Percentiles rank a stretch among this genome's conserved stretches.
Evolutionary conservation across 169 alveolate species (phyloP).

Genomic region (Plasmodium yoelii): DNA sequence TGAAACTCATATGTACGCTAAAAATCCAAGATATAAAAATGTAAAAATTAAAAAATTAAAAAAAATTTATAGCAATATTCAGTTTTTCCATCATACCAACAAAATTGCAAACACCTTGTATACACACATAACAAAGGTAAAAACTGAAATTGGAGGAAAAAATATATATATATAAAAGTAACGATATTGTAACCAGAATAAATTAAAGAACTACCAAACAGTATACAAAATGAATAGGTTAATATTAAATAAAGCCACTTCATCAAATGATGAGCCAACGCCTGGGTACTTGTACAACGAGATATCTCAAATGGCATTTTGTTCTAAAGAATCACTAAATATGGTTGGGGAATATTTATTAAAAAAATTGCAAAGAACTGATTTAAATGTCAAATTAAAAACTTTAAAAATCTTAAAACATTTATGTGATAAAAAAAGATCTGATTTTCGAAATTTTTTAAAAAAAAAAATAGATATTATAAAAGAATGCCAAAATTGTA

Average conservation of each 20-base stretch:
- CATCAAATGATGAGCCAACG: slow-evolving; percentile 84
- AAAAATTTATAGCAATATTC: too few relatives aligned
- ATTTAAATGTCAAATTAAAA: slow-evolving; percentile 81
- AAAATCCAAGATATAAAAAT: too few relatives aligned
- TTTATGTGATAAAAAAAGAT: slow-evolving; percentile 78
- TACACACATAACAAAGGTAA: too few relatives aligned
- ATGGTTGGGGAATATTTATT: slow-evolving; percentile 81
- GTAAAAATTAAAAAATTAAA: too few relatives aligned
- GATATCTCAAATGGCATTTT: slow-evolving; percentile 78
- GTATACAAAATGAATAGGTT: slow-evolving; percentile 31
- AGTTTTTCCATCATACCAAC: too few relatives aligned
- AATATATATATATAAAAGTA: too few relatives aligned
- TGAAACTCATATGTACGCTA: too few relatives aligned
- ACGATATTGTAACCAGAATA: too few relatives aligned
- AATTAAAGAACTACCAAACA: too few relatives aligned
- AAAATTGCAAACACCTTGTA: too few relatives aligned
- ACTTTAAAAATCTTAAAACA: slow-evolving; percentile 82
- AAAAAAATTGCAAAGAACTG: slow-evolving; percentile 80
- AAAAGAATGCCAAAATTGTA: slow-evolving; percentile 58
- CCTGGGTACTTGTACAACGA: slow-evolving; percentile 86
- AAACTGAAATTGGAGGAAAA: too few relatives aligned
- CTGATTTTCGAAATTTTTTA: slow-evolving; percentile 60
- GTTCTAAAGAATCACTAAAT: slow-evolving; percentile 68
- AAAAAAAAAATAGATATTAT: slow-evolving; percentile 60
- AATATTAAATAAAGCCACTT: slow-evolving; percentile 79